Conservation (phyloP, 169 alveolate species). For the Pseudocohnilembus persalinus region DNA sequence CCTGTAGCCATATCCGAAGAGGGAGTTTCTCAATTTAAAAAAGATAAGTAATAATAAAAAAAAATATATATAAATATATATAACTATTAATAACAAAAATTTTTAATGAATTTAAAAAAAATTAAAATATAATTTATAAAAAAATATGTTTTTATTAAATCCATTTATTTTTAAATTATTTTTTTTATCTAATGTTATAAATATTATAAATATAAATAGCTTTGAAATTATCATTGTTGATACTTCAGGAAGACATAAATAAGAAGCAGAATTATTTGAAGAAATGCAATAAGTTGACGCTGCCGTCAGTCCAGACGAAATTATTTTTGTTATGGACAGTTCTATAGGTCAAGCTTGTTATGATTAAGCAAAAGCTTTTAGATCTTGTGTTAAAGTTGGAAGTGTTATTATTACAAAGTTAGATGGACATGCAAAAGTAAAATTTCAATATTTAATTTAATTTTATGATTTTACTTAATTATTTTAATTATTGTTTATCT, state of each 20-base stretch:
- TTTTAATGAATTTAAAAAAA: no score
- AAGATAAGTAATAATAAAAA: conserved; percentile 60
- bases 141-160: no score
- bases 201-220: conserved; percentile 20
- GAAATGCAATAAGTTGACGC: conserved; percentile 98
- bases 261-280: conserved; percentile 97
- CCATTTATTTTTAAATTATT: no score
- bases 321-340: conserved; percentile 97
- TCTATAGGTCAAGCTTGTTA: conserved; percentile 99
- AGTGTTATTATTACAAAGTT: conserved; percentile 98
- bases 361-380: conserved; percentile 99
- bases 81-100: no score
- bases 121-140: no score
- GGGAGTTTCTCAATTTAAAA: conserved; percentile 96
- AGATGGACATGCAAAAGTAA: conserved; percentile 98
- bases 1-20: conserved; percentile 99
- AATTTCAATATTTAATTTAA: no score
- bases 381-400: conserved; percentile 96
- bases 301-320: conserved; percentile 96
- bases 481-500: no score
- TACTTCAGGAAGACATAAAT: conserved; percentile 99
- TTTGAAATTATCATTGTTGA: conserved; percentile 98
- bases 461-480: no score
- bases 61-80: no score
- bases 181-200: no score